Conservation (phyloP, 805 yeast genomes). For the Metahyphopichia silvanorum region DNA sequence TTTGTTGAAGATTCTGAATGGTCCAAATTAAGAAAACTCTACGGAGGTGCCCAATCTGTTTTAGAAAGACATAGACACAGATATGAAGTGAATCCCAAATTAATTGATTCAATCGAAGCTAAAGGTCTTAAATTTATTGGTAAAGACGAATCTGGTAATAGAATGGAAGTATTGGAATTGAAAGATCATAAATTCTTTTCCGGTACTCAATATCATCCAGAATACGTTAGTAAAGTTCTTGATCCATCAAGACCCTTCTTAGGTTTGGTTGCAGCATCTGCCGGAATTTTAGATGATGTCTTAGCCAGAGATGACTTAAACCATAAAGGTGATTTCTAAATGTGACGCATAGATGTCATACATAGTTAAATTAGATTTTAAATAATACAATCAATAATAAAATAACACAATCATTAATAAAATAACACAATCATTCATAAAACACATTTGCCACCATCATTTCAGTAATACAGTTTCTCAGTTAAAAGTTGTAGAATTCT, state of each 20-base stretch:
- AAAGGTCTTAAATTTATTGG: slow-evolving; percentile 89
- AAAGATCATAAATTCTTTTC: slow-evolving; percentile 85
- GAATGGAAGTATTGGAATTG: slow-evolving; percentile 94
- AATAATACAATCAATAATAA: no score
- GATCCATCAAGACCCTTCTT: slow-evolving; percentile 96
- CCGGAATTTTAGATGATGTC: slow-evolving; percentile 74
- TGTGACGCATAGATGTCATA: no score
- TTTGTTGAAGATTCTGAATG: slow-evolving; percentile 67
- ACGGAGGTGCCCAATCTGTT: slow-evolving; percentile 67
- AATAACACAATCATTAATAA: no score
- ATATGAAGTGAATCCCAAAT: slow-evolving; percentile 91
- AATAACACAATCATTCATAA: no score
- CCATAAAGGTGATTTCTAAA: slow-evolving; percentile 41
- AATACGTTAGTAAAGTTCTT: slow-evolving; percentile 91
- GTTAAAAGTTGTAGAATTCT: no score
- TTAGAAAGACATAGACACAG: slow-evolving; percentile 98
- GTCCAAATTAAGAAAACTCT: slow-evolving; percentile 71
- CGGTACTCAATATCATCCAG: slow-evolving; percentile 98
- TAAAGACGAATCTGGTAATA: slow-evolving; percentile 80
- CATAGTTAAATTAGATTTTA: no score
- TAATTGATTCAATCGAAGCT: slow-evolving; percentile 66
- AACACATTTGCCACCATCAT: no score
- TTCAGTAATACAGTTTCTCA: no score
- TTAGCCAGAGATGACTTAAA: slow-evolving; percentile 44
- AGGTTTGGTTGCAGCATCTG: slow-evolving; percentile 92